Conservation (phyloP, 495 filamentous ascomycete genomes). For the Daldinia childiae region DNA sequence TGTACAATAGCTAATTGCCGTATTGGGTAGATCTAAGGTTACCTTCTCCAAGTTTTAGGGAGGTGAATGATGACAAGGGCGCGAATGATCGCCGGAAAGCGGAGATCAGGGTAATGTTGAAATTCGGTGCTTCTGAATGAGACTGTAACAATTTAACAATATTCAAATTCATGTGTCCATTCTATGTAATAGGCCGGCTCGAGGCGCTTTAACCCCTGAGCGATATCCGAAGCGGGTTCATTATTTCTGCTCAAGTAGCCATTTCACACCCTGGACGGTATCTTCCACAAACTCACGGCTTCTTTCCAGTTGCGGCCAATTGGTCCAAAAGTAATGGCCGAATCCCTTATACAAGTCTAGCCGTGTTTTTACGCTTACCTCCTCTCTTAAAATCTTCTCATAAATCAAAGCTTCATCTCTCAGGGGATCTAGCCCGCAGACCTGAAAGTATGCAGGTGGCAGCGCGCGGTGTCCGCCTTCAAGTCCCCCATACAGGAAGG, state of each 20-base stretch:
- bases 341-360: conserved; percentile 55
- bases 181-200: not conserved
- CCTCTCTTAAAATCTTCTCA: conserved; percentile 51
- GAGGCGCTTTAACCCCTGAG: not conserved
- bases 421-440: conserved; percentile 53
- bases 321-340: conserved; percentile 57
- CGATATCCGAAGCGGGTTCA: conserved; percentile 3
- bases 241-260: conserved; percentile 37
- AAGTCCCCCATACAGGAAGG: conserved; percentile 29
- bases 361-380: conserved; percentile 47
- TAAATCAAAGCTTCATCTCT: conserved; percentile 56
- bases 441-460: conserved; percentile 51
- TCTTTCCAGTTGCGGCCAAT: conserved; percentile 36
- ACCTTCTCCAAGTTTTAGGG: conserved; percentile 6
- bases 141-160: not conserved
- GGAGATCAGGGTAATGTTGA: conserved; percentile 2
- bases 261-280: conserved; percentile 34
- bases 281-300: conserved; percentile 41
- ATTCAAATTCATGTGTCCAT: not conserved
- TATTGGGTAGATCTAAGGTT: conserved; percentile 13
- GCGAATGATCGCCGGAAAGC: conserved; percentile 35
- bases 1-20: not conserved
- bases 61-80: conserved; percentile 29
- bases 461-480: conserved; percentile 37
- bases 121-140: not conserved